phyloP scores from a whole-genome alignment of 2,329 filamentous ascomycete species.

The Xylariaceae sp. region DNA sequence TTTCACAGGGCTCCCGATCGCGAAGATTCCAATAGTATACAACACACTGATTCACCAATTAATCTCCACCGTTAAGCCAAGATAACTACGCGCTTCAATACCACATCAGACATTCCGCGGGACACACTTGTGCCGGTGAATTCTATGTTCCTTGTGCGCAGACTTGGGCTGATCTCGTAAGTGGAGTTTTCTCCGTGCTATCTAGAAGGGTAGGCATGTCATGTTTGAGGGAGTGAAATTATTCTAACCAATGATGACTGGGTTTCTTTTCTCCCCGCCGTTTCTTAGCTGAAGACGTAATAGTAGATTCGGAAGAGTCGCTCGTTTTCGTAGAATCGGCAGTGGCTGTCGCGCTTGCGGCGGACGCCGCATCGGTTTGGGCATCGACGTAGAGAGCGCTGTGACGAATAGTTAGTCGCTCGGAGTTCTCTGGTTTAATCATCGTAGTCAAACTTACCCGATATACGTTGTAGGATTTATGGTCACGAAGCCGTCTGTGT shows the following conservation, averaged over 20 bases:
- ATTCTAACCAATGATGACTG: slow-evolving; percentile 5
- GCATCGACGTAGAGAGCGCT: slow-evolving; percentile 10
- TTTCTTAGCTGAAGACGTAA: not conserved
- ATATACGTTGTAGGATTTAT: slow-evolving; percentile 28
- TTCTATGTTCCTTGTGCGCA: too few relatives aligned
- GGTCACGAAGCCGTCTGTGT: slow-evolving; percentile 31
- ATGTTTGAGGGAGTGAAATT: not conserved
- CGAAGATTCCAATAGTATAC: too few relatives aligned
- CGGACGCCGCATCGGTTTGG: not conserved
- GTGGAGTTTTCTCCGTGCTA: too few relatives aligned
- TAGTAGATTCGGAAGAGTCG: not conserved
- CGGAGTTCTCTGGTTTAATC: not conserved
- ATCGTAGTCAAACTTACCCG: slow-evolving; percentile 23
- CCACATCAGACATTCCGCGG: too few relatives aligned
- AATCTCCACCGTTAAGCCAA: too few relatives aligned
- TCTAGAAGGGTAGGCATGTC: too few relatives aligned
- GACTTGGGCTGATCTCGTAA: too few relatives aligned
- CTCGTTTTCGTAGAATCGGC: not conserved
- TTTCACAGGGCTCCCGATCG: too few relatives aligned
- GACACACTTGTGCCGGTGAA: too few relatives aligned
- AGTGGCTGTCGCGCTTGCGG: not conserved
- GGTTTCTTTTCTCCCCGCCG: not conserved
- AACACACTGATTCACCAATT: too few relatives aligned
- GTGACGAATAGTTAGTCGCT: slow-evolving; percentile 1
- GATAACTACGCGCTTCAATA: too few relatives aligned